These are phyloP conservation scores for Termitomyces sp. DNA, from an alignment of 768 basidiomycete genomes.

Conservation along the genomic window DNA sequence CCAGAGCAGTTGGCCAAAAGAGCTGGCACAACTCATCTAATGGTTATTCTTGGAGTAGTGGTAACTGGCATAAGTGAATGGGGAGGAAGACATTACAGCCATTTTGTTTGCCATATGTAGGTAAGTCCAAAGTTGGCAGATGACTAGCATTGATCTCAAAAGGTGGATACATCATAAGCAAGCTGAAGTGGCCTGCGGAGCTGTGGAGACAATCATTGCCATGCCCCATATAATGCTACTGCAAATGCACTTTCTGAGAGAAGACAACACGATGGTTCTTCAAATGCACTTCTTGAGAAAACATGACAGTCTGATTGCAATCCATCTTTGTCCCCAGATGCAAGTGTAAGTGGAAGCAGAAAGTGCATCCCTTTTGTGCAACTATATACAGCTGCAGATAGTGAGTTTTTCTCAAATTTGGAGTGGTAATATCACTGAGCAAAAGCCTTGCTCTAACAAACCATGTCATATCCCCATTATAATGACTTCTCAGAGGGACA, in stretches of 20 bases:
- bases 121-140: not conserved
- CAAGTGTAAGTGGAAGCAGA: slow-evolving; percentile 22
- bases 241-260: slow-evolving; percentile 46
- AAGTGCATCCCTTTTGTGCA: slow-evolving; percentile 13
- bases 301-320: slow-evolving; percentile 33
- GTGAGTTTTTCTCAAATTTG: slow-evolving; percentile 31
- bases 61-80: not conserved
- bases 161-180: slow-evolving; percentile 6
- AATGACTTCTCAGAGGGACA: slow-evolving; percentile 67
- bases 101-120: slow-evolving; percentile 2
- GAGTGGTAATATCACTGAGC: slow-evolving; percentile 50
- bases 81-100: no score
- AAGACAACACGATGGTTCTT: slow-evolving; percentile 47
- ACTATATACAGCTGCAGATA: slow-evolving; percentile 2
- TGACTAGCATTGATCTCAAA: not conserved
- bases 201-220: slow-evolving; percentile 7
- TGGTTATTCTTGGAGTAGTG: slow-evolving; percentile 15
- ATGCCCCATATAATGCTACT: slow-evolving; percentile 46
- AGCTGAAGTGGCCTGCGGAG: not conserved
- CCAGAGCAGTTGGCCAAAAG: slow-evolving; percentile 46
- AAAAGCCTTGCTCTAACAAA: slow-evolving; percentile 69
- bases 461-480: slow-evolving; percentile 72
- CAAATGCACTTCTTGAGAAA: slow-evolving; percentile 43
- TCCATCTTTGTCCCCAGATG: slow-evolving; percentile 22
- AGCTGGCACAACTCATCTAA: slow-evolving; percentile 49